phyloP scores from a whole-genome alignment of 2,329 filamentous ascomycete species.

The Botrytis porri region DNA sequence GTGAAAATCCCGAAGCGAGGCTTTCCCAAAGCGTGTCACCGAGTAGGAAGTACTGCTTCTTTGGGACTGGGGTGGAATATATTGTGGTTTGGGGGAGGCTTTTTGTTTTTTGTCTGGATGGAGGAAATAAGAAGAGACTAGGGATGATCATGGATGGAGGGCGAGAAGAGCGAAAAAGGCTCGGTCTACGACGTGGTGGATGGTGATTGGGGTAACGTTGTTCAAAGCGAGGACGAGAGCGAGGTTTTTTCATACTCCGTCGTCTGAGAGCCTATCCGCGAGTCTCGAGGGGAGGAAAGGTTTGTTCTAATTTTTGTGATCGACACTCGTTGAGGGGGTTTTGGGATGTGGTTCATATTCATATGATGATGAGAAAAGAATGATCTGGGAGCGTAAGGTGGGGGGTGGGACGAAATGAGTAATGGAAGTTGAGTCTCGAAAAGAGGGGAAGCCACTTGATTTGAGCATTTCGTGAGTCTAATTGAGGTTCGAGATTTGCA shows the following conservation, averaged over 20 bases:
- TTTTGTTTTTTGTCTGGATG: background rate
- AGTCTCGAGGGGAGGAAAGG: background rate
- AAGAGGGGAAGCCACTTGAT: background rate
- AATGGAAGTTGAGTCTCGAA: background rate
- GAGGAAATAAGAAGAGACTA: conserved; percentile 4
- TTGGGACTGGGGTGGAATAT: background rate
- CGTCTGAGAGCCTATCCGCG: background rate
- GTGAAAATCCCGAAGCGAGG: conserved; percentile 4
- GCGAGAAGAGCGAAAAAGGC: conserved; percentile 4
- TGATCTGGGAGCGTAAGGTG: background rate
- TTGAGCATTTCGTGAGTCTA: background rate
- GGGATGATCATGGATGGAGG: background rate
- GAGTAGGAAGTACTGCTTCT: conserved; percentile 2
- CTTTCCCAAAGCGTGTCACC: conserved; percentile 15
- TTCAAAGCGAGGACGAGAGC: conserved; percentile 18
- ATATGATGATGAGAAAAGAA: background rate
- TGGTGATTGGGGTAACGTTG: conserved; percentile 35
- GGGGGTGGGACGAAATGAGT: background rate
- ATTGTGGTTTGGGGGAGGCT: background rate
- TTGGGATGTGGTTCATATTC: background rate
- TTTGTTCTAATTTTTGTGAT: background rate
- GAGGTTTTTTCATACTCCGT: conserved; percentile 10
- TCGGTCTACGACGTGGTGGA: conserved; percentile 34
- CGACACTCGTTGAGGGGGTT: background rate
- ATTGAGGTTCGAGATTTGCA: background rate